A percentile compares a stretch with the other conserved stretches of the same genome.
Conservation (phyloP, 1,139 yeast species). For the Geotrichum cucujoidarum region DNA sequence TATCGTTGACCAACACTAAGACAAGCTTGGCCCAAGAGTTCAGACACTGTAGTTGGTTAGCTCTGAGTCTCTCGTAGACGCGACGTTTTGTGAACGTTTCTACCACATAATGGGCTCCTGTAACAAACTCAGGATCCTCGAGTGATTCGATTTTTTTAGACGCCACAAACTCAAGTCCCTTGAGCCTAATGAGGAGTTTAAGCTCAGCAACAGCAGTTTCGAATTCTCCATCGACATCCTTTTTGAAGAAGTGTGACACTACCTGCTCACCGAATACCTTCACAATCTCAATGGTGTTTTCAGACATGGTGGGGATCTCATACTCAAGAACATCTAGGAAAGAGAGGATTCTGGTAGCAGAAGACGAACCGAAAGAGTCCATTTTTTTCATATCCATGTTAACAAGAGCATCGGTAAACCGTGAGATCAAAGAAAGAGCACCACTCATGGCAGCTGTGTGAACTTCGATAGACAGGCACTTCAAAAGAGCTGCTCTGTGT, state of each 20-base stretch:
- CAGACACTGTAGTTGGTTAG: constrained; percentile 55
- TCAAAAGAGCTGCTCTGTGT: constrained; percentile 58
- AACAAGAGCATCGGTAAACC: constrained; percentile 52
- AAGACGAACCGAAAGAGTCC: constrained; percentile 31
- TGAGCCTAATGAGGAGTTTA: constrained; percentile 26
- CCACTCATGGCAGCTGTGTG: constrained; percentile 53
- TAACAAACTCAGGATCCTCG: constrained; percentile 23
- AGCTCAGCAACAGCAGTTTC: constrained; percentile 25
- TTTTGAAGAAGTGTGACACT: constrained; percentile 11
- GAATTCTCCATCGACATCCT: constrained; percentile 10
- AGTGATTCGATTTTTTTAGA: constrained; percentile 21
- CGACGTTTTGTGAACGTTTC: constrained; percentile 22
- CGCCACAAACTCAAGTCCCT: constrained; percentile 29
- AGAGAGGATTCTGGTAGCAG: constrained; percentile 59
- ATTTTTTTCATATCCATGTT: constrained; percentile 29
- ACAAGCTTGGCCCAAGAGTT: constrained; percentile 82
- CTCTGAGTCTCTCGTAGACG: constrained; percentile 26
- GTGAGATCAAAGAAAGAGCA: constrained; percentile 51
- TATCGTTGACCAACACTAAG: constrained; percentile 65
- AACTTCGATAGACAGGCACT: constrained; percentile 66
- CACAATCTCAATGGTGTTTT: constrained; percentile 2
- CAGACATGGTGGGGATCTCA: constrained; percentile 33
- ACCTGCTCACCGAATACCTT: constrained; percentile 17
- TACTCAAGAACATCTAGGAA: constrained; percentile 67
- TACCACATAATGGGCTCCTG: constrained; percentile 21